Base-by-base conservation (phyloP, 768 basidiomycete species). In the Leccinum fibrillosum region DNA sequence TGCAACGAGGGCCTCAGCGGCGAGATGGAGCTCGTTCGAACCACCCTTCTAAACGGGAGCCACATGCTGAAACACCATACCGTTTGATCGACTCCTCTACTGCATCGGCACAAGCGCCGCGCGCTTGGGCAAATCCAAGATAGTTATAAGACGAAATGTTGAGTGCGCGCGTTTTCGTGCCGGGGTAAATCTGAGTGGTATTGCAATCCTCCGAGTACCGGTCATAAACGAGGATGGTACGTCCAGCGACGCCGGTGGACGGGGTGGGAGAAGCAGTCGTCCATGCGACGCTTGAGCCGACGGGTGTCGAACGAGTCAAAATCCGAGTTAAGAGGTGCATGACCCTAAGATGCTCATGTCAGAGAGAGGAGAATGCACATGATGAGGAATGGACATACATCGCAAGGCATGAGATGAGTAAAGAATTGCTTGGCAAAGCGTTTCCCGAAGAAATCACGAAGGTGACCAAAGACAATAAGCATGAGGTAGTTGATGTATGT, bases 261-360 rank as follows among this genome's bases (percentile, higher is more conserved):
- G 15, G 96, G 96, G 58, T 92, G 86, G 2, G 88, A 85, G 76
- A 98, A 98, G 69, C 94, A 96, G 69, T 98, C 94, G 66, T 96
- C 94, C 76, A 98, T 88, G 56, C 96, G 92, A 12, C 82, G 80
- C 72, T 98, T 98, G 63, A 98, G 83, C 4, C 95, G 89, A 52
- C 96, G 92, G 60, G 95, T 96, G 80, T 98, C 98, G 78, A 98
- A 99, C 6, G 97, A 98, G 74, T 98, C 96, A 64, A 98, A 98
- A 72, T 98, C 97, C 8, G 94, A 97, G 76, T 94, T 96, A 59
- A 98, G 81, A 5, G 97, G 91, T 2, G 95, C 96, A 68, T 96
- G 95, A 56, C 96, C 97, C 94, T 98, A 72, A 47, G n/a, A 52
- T 15, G 23, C 0, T 30, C 17, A 11, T 32, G 51, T 65, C 15